Conservation (phyloP, 305 asterid genomes). For the Fraxinus greggii region DNA sequence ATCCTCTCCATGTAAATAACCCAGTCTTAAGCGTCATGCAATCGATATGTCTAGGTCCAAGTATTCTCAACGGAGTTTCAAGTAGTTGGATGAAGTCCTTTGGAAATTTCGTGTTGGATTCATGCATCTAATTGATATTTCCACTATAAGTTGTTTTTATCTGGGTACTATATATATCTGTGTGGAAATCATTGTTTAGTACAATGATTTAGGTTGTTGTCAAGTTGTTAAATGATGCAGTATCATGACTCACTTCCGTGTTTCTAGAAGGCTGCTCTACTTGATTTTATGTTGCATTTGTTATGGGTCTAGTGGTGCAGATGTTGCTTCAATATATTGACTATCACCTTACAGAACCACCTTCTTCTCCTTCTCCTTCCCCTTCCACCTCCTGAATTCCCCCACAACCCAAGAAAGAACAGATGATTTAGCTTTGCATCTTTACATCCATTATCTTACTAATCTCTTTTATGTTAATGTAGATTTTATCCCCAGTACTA, state of each 20-base stretch:
- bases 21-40: not conserved
- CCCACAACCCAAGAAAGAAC: not conserved
- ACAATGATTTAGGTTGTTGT: not conserved
- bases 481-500: slow-evolving; percentile 70
- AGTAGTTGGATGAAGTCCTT: slow-evolving; percentile 2
- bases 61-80: not conserved
- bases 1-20: not conserved
- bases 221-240: not conserved
- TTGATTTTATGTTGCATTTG: not conserved
- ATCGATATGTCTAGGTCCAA: not conserved
- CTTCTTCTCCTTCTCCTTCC: not conserved
- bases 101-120: not conserved
- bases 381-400: not conserved
- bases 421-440: slow-evolving; percentile 10
- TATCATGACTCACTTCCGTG: not conserved
- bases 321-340: not conserved
- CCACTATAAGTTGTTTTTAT: not conserved
- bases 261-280: not conserved
- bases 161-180: not conserved
- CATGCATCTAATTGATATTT: not conserved
- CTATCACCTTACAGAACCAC: not conserved
- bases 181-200: not conserved
- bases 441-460: slow-evolving; percentile 12
- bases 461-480: slow-evolving; percentile 27
- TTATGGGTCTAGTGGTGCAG: not conserved